Evolutionary conservation across 139 green algal species (phyloP), one percentile per base, ranked within the genome.

Genomic region (Axilococcus clingmanii): DNA sequence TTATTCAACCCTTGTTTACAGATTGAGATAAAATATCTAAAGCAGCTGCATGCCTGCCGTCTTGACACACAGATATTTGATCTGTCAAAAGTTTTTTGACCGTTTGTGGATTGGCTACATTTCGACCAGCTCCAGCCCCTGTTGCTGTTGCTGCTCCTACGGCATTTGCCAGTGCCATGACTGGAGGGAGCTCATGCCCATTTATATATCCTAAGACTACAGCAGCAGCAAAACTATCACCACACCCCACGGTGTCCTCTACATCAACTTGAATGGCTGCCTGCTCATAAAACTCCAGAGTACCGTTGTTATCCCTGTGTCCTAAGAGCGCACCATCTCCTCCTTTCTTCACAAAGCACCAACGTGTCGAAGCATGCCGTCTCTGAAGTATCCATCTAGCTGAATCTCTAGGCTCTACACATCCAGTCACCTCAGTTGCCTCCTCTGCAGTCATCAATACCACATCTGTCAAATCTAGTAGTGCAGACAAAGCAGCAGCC

Each of bases 181-280:
- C 85, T 0, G 61, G 52, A 7, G 58, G 48, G 0, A 79, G 46
- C 27, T 54, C 30, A 43, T 77, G 62, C 4, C 48, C 44, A 3
- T 60, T 28, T 5, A 66, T 78, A 70, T 72, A 95, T 11, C 89
- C 91, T 40, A 95, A 57, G 14, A 87, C 84, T 17, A 96, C 51
- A 4, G 88, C 91, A 3, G 84, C 79, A 5, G 86, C 91, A 66
- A 97, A 95, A 50, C 55, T 81, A 74, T 99, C 91, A 4, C 91
- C 91, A 63, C 91, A 98, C 8, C 91, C 90, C 4, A 97, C 91
- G 2, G 90, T 97, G 72, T 98, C 91, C 7, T 61, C 57, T 19
- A 96, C 88, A 2, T 86, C 58, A 20, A 97, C 88, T 73, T 81
- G 60, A 30, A 60, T 25, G 20, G 54, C 65, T 41, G 32, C 29